phyloP scores from a whole-genome alignment of 164 flowering plant genomes.

The Kalanchoe fedtschenkoi region DNA sequence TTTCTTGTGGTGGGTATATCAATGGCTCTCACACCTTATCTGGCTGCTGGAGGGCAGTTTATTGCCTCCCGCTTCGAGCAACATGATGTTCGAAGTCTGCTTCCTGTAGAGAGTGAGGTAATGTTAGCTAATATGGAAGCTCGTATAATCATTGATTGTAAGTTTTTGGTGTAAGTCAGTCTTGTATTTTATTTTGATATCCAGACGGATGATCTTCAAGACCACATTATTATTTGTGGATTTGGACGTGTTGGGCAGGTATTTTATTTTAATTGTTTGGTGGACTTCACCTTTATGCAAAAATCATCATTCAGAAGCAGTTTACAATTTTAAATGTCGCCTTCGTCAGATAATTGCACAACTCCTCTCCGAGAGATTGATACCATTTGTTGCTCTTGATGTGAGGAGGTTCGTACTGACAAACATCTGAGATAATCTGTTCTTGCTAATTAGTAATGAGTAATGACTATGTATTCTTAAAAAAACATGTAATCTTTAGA shows the following conservation, averaged over 20 bases:
- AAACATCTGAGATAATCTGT: neutral
- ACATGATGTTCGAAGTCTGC: constrained; percentile 89
- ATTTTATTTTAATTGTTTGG: neutral
- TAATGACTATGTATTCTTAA: too few relatives aligned
- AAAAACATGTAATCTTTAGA: too few relatives aligned
- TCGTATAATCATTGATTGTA: neutral
- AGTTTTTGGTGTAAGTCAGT: neutral
- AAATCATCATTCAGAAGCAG: neutral
- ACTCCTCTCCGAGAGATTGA: constrained; percentile 93
- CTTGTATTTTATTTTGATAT: constrained; percentile 17
- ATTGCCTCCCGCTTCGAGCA: constrained; percentile 94
- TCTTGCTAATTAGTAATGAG: too few relatives aligned
- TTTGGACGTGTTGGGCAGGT: constrained; percentile 99
- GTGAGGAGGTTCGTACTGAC: constrained; percentile 64
- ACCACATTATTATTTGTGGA: constrained; percentile 97
- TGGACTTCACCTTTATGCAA: neutral
- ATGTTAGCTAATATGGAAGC: neutral
- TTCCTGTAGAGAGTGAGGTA: constrained; percentile 99
- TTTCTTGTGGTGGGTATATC: constrained; percentile 99
- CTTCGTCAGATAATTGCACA: constrained; percentile 84
- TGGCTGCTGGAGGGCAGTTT: constrained; percentile 98
- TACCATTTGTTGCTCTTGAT: constrained; percentile 99
- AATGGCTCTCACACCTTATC: constrained; percentile 96
- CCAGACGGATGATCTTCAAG: constrained; percentile 99
- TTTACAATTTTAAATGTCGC: neutral